A percentile compares a stretch with the other conserved stretches of the same genome.
These are phyloP conservation scores for Aspergillus hiratsukae DNA, from an alignment of 2,329 filamentous ascomycete genomes.

Conservation along the genomic window DNA sequence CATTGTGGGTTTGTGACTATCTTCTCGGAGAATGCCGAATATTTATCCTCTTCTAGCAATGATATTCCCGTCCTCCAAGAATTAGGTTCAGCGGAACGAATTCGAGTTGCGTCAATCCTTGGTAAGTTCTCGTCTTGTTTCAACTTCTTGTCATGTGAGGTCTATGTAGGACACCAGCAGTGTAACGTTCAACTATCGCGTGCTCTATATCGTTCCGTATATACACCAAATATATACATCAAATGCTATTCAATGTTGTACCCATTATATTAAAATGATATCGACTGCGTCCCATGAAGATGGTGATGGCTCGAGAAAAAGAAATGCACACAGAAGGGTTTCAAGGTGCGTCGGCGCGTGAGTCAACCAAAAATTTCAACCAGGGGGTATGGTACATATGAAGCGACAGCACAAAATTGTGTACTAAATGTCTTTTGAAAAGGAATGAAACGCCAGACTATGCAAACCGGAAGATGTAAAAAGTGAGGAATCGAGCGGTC, in stretches of 20 bases:
- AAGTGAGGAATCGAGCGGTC: neutral
- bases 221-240: slow-evolving; percentile 10
- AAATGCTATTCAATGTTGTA: slow-evolving; percentile 1
- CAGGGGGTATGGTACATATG: neutral
- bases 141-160: neutral
- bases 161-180: neutral
- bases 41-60: neutral
- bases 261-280: neutral
- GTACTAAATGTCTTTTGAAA: neutral
- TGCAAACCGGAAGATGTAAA: neutral
- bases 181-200: neutral
- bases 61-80: neutral
- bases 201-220: neutral
- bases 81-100: neutral
- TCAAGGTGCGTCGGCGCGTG: neutral
- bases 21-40: neutral
- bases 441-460: neutral
- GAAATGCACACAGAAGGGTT: neutral
- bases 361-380: neutral
- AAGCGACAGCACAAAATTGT: neutral
- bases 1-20: neutral
- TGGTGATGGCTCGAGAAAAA: neutral
- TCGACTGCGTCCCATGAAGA: neutral
- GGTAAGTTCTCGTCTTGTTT: neutral
- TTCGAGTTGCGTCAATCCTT: neutral